These are phyloP conservation scores for Gaultheria prostrata DNA, from an alignment of 148 eudicot genomes.

Conservation along the genomic window DNA sequence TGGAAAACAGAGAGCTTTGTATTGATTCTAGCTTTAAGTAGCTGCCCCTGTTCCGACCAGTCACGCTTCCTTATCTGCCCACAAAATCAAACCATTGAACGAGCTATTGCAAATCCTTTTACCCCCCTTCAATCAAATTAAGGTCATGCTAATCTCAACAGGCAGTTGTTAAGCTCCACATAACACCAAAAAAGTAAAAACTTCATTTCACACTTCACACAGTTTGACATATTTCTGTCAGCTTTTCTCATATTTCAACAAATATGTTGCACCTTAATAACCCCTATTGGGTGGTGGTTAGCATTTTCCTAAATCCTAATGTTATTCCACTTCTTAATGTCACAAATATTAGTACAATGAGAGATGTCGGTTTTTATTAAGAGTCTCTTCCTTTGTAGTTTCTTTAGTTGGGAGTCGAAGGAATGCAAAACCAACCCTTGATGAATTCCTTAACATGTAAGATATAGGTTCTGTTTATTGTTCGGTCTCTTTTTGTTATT, in stretches of 20 bases:
- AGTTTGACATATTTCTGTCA: not conserved
- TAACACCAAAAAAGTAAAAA: not conserved
- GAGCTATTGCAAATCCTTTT: not conserved
- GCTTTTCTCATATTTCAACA: not conserved
- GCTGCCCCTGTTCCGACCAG: conserved; percentile 81
- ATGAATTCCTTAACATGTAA: too few relatives aligned
- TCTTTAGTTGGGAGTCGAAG: too few relatives aligned
- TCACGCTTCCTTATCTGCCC: conserved; percentile 92
- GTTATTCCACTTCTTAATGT: not conserved
- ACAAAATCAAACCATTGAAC: conserved; percentile 21
- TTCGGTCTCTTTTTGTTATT: too few relatives aligned
- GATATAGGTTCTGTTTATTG: too few relatives aligned
- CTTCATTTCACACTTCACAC: not conserved
- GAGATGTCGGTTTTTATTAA: too few relatives aligned
- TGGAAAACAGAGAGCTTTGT: conserved; percentile 69
- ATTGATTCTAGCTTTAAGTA: conserved; percentile 69
- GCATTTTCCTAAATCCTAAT: not conserved
- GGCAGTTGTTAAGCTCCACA: not conserved
- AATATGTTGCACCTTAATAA: not conserved
- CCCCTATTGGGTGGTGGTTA: not conserved
- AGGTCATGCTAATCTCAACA: not conserved
- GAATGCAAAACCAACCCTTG: too few relatives aligned
- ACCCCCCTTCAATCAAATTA: not conserved
- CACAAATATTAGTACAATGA: not conserved
- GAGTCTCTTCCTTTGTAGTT: too few relatives aligned